phyloP scores from a whole-genome alignment of 2,329 filamentous ascomycete genomes.

The Tolypocladium cylindrosporum region DNA sequence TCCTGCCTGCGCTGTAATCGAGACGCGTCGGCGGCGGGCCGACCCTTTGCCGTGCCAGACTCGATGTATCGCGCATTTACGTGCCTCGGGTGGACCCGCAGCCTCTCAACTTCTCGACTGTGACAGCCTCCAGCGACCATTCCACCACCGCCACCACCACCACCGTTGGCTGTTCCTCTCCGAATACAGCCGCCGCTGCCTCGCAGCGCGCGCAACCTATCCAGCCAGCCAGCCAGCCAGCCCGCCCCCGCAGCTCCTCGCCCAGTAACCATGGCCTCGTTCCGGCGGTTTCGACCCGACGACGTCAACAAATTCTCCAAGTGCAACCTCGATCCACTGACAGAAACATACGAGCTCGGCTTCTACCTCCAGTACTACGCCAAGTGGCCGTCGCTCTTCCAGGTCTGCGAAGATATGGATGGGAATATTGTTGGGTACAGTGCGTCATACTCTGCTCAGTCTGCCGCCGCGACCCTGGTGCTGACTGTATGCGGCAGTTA shows the following conservation, averaged over 20 bases:
- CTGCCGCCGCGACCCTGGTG: slow-evolving; percentile 3
- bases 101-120: background rate
- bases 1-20: background rate
- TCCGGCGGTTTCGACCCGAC: slow-evolving; percentile 72
- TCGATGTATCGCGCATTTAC: background rate
- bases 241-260: background rate
- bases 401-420: slow-evolving; percentile 74
- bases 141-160: background rate
- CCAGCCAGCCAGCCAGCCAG: background rate
- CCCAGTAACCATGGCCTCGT: slow-evolving; percentile 56
- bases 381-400: slow-evolving; percentile 91
- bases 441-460: slow-evolving; percentile 32
- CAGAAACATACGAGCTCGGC: slow-evolving; percentile 92
- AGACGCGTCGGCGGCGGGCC: background rate
- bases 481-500: slow-evolving; percentile 53
- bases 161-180: background rate
- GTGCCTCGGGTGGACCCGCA: background rate
- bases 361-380: slow-evolving; percentile 97
- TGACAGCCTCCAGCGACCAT: background rate
- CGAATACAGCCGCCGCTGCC: background rate
- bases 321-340: slow-evolving; percentile 91
- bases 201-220: background rate
- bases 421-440: slow-evolving; percentile 94
- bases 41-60: background rate
- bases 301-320: slow-evolving; percentile 87